Evolutionary conservation across 1,284 basidiomycete genomes (phyloP), one percentile per base, ranked within the genome.

Genomic region (Peniophora sp.): DNA sequence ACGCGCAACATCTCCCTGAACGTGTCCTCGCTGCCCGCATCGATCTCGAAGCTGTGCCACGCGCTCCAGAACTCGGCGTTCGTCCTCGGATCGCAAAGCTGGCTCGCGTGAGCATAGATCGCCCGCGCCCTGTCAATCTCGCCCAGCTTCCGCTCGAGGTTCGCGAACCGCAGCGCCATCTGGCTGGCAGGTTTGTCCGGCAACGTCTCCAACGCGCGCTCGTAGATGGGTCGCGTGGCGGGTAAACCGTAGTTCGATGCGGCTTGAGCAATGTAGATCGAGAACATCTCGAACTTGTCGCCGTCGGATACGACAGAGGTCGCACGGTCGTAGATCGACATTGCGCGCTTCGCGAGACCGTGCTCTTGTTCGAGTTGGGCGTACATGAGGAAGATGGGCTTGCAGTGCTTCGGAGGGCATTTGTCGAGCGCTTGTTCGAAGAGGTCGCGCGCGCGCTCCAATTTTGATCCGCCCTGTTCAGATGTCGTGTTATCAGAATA

Each of bases 1-100:
- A 99, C 97, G 37, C 97, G 85, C 53, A 99, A 71, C 92, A 98
- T 97, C 73, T 99, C 96, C 59, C 95, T 78, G 85, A 99, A 99
- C 0, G 96, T 98, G 64, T 99, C 96, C 67, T 99, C 97, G 1
- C 92, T 95, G 0, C 96, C 96, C 1, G 92, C 94, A 68, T 97
- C 94, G 67, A 98, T 92, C 71, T 99, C 96, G 71, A 99, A 99
- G 48, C 75, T 75, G 68, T 98, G 96, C 96, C 96, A 99, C 66
- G 95, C 92, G 47, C 79, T 71, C 96, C 97, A 99, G 75, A 98
- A 99, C 55, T 86, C 85, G 47, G 90, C 81, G 61, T 89, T 79
- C 55, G 88, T 81, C 34, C 96, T 81, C 17, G 96, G 95, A 65
- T 99, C 97, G 69, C 95, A 99, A 78, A 99, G 98, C 64, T 99